A percentile compares a stretch with the other conserved stretches of the same genome.
Evolutionary conservation across 2,329 filamentous ascomycete species (phyloP).

Genomic region (Nothophoma quercina): DNA sequence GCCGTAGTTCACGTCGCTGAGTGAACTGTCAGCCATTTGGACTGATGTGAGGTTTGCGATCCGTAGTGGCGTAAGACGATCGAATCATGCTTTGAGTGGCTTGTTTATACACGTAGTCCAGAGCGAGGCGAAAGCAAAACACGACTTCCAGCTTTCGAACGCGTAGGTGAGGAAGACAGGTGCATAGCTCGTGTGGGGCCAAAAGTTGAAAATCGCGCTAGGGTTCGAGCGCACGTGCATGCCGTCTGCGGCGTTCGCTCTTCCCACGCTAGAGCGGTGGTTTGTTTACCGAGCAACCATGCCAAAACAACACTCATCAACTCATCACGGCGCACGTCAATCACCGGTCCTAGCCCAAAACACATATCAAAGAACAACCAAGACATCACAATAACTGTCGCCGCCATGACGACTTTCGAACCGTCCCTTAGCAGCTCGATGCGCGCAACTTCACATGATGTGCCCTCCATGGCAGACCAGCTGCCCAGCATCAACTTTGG

Average conservation of each 20-base stretch:
- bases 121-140: slow-evolving; percentile 2
- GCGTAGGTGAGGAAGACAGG: slow-evolving; percentile 10
- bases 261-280: slow-evolving; percentile 18
- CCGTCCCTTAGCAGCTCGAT: slow-evolving; percentile 72
- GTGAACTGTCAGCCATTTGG: slow-evolving; percentile 65
- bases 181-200: slow-evolving; percentile 13
- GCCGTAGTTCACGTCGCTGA: slow-evolving; percentile 61
- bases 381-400: slow-evolving; percentile 27
- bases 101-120: neutral
- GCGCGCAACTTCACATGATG: slow-evolving; percentile 65
- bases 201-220: slow-evolving; percentile 32
- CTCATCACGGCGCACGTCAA: slow-evolving; percentile 30
- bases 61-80: slow-evolving; percentile 7
- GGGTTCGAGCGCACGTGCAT: slow-evolving; percentile 36
- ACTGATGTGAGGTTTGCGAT: slow-evolving; percentile 40
- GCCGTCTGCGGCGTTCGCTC: slow-evolving; percentile 16
- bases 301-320: slow-evolving; percentile 27
- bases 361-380: neutral
- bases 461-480: slow-evolving; percentile 74
- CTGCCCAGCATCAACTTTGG: slow-evolving; percentile 93
- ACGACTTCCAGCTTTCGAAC: neutral
- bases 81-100: slow-evolving; percentile 35
- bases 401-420: slow-evolving; percentile 70
- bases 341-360: slow-evolving; percentile 1
- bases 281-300: slow-evolving; percentile 44